Conservation (phyloP, 805 yeast genomes). For the Hemisphaericaspora nanyangensis region DNA sequence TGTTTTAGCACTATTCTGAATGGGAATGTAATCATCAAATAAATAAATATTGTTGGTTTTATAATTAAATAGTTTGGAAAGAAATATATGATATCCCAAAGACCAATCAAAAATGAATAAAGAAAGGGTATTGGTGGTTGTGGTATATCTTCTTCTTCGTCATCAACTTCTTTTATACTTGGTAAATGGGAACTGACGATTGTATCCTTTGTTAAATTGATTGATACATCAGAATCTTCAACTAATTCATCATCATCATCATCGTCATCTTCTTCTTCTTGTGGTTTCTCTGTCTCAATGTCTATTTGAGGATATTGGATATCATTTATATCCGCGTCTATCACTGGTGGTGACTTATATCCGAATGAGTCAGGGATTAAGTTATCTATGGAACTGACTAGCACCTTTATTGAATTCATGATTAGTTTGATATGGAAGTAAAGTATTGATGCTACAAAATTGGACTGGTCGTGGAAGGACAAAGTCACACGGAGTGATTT, state of each 20-base stretch:
- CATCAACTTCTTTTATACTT: neutral
- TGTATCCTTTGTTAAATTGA: slow-evolving; percentile 1
- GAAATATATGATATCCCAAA: slow-evolving; percentile 8
- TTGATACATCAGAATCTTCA: slow-evolving; percentile 1
- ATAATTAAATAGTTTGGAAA: slow-evolving; percentile 39
- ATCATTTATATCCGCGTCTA: neutral
- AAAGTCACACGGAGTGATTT: too few species aligned
- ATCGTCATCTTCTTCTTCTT: slow-evolving; percentile 3
- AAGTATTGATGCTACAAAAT: too few species aligned
- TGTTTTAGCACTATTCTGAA: slow-evolving; percentile 25
- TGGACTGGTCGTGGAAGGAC: too few species aligned
- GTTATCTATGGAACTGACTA: slow-evolving; percentile 31
- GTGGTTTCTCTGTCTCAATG: slow-evolving; percentile 5
- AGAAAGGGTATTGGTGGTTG: neutral
- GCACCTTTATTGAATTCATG: slow-evolving; percentile 35
- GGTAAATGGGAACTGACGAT: too few species aligned
- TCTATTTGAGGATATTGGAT: neutral
- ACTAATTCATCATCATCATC: slow-evolving; percentile 1
- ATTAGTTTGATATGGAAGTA: neutral
- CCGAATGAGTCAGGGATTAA: slow-evolving; percentile 14
- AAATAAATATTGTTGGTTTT: slow-evolving; percentile 47
- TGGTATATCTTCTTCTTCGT: neutral
- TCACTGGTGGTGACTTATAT: slow-evolving; percentile 3
- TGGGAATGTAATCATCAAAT: slow-evolving; percentile 58
- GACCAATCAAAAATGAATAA: neutral